Evolutionary conservation across 306 rosid species (phyloP).

Genomic region (Dicorynia guianensis): DNA sequence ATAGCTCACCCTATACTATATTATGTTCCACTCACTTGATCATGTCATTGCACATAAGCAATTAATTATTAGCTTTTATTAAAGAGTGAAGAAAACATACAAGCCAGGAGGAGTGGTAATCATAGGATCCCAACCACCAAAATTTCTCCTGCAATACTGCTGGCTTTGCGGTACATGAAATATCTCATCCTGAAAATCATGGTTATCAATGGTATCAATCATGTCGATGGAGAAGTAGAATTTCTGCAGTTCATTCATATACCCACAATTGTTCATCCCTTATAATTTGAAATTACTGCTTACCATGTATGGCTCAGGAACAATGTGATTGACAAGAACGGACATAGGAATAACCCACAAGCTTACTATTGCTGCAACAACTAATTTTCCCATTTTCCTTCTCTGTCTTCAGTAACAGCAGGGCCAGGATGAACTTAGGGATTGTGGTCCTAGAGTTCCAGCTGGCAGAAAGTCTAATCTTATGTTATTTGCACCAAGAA

Average conservation of each 20-base stretch:
- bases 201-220: neutral
- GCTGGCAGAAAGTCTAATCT: conserved; percentile 10
- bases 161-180: conserved; percentile 88
- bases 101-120: conserved; percentile 97
- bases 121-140: conserved; percentile 98
- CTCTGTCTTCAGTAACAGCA: conserved; percentile 24
- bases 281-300: neutral
- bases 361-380: conserved; percentile 75
- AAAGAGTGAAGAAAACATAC: conserved; percentile 56
- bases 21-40: neutral
- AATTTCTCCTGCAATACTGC: conserved; percentile 79
- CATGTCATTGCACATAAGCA: conserved; percentile 21
- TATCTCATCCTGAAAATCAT: conserved; percentile 84
- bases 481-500: conserved; percentile 7
- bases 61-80: conserved; percentile 1
- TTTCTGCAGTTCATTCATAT: conserved; percentile 20
- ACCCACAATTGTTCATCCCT: neutral
- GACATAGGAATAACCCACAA: conserved; percentile 79
- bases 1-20: neutral
- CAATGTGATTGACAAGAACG: conserved; percentile 63
- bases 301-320: conserved; percentile 91
- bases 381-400: conserved; percentile 66
- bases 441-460: neutral
- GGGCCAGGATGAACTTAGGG: neutral
- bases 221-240: conserved; percentile 19